These are phyloP conservation scores for Rhododendron williamsianum DNA, from an alignment of 148 eudicot genomes.

Conservation along the genomic window DNA sequence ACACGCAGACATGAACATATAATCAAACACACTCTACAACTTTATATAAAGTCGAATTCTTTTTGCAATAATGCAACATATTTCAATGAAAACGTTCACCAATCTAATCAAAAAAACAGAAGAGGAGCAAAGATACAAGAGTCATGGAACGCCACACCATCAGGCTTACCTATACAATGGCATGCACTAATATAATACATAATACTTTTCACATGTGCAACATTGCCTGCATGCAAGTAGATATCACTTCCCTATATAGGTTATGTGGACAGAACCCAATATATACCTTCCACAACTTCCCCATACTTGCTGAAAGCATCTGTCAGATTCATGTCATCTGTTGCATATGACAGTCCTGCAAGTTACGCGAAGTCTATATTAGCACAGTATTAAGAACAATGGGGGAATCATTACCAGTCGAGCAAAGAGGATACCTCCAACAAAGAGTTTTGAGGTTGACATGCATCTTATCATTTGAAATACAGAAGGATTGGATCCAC, in stretches of 20 bases:
- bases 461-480: constrained; percentile 67
- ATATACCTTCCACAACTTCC: constrained; percentile 70
- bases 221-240: background rate
- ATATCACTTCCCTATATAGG: background rate
- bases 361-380: background rate
- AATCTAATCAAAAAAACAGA: background rate
- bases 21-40: background rate
- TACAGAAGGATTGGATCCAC: constrained; percentile 52
- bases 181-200: background rate
- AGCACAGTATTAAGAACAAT: background rate
- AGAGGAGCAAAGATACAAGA: background rate
- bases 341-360: constrained; percentile 69
- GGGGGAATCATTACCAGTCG: background rate
- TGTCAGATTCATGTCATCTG: constrained; percentile 48
- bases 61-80: background rate
- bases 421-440: constrained; percentile 56
- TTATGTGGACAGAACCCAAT: background rate
- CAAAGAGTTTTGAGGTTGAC: constrained; percentile 69
- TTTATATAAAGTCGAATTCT: background rate
- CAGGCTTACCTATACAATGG: background rate
- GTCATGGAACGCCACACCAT: background rate
- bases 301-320: constrained; percentile 71
- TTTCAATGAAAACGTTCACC: background rate
- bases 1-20: background rate
- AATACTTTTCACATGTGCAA: background rate